Conservation (phyloP, 2,329 filamentous ascomycete species). For the Penicillium sp. region DNA sequence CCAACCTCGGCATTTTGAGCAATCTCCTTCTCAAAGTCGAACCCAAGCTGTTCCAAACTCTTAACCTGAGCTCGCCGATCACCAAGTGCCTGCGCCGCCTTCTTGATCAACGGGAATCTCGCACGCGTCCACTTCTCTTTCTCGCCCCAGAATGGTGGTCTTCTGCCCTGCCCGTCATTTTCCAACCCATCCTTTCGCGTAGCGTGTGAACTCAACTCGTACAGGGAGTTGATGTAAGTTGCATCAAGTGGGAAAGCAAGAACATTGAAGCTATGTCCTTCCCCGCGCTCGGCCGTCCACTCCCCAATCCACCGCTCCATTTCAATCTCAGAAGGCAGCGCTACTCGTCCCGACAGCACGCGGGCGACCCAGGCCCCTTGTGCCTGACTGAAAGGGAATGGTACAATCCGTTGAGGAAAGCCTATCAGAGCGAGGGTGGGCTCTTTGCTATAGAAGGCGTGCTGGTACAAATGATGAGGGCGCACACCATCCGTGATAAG, state of each 20-base stretch:
- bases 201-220: conserved; percentile 2
- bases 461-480: conserved; percentile 10
- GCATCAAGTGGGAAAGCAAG: conserved; percentile 15
- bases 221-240: conserved; percentile 14
- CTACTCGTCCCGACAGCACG: conserved; percentile 4
- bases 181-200: conserved; percentile 27
- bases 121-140: conserved; percentile 38
- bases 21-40: conserved; percentile 36
- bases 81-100: conserved; percentile 40
- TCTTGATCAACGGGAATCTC: conserved; percentile 45
- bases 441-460: conserved; percentile 10
- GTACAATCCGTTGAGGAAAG: conserved; percentile 13
- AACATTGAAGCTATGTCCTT: conserved; percentile 10
- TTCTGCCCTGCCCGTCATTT: conserved; percentile 42
- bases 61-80: conserved; percentile 37
- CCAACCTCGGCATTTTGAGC: background rate
- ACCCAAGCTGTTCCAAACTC: conserved; percentile 42
- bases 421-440: conserved; percentile 11
- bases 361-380: conserved; percentile 17
- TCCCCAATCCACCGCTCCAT: conserved; percentile 11
- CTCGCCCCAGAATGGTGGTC: conserved; percentile 43
- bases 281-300: conserved; percentile 2
- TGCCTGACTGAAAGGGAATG: conserved; percentile 13
- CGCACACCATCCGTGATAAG: conserved; percentile 12
- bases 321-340: conserved; percentile 2